phyloP scores from a whole-genome alignment of 805 yeast species.

The Cyberlindnera americana region DNA sequence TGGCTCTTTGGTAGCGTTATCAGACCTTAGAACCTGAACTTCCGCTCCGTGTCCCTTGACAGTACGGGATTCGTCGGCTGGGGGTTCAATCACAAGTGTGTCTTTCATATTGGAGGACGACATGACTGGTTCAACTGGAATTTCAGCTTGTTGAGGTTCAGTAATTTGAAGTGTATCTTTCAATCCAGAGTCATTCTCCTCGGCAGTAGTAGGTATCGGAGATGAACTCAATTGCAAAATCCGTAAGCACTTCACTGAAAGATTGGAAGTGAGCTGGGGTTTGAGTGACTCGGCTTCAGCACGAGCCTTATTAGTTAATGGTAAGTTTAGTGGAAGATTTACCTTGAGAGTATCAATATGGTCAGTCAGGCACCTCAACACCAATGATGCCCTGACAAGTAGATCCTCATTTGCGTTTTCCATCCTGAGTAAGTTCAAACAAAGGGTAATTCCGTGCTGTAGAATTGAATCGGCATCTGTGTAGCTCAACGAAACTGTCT shows the following conservation, averaged over 20 bases:
- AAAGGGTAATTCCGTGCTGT: conserved; percentile 8
- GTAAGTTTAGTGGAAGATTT: background rate
- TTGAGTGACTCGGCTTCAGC: background rate
- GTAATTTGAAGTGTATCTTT: too few species aligned
- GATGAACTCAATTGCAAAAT: background rate
- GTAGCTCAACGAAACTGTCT: background rate
- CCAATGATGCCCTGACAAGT: background rate
- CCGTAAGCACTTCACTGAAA: background rate
- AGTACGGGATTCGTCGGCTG: too few species aligned
- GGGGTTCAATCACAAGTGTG: background rate
- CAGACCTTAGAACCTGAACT: too few species aligned
- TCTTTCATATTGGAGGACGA: background rate
- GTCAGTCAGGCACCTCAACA: background rate
- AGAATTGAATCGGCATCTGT: conserved; percentile 2
- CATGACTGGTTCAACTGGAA: background rate
- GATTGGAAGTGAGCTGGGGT: background rate
- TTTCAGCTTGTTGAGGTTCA: too few species aligned
- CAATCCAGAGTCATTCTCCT: too few species aligned
- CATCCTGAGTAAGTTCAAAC: background rate
- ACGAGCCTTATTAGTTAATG: background rate
- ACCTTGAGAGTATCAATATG: background rate
- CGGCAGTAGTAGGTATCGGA: too few species aligned
- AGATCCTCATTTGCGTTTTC: background rate
- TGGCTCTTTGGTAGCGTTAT: too few species aligned
- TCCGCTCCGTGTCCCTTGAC: too few species aligned